Percentiles rank a stretch among this genome's conserved stretches.
Evolutionary conservation across 164 flowering plant genomes (phyloP).

Genomic region (Taxillus chinensis): DNA sequence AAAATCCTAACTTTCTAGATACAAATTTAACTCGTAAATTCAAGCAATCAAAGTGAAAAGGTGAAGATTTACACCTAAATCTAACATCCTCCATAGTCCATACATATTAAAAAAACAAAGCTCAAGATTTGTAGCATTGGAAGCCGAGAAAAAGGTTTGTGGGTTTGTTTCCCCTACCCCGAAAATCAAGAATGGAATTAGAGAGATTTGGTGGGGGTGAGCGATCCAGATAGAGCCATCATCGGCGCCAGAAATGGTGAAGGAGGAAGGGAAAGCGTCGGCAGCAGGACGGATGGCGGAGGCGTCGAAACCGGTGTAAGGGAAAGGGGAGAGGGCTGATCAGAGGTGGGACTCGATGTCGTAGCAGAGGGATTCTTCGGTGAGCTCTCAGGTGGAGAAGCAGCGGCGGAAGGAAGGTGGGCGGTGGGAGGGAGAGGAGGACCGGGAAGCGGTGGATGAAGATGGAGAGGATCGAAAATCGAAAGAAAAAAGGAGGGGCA

Average conservation of each 20-base stretch:
- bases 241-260: constrained; percentile 30
- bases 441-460: constrained; percentile 96
- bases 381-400: constrained; percentile 68
- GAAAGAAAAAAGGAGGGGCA: no score
- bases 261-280: constrained; percentile 41
- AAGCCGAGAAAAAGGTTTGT: no score
- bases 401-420: constrained; percentile 53
- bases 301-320: constrained; percentile 64
- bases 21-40: no score
- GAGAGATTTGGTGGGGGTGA: constrained; percentile 76
- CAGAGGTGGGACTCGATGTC: constrained; percentile 60
- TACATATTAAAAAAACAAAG: no score
- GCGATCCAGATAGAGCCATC: constrained; percentile 77
- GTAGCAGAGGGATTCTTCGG: constrained; percentile 70
- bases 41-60: no score
- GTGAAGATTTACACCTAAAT: no score
- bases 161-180: no score
- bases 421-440: constrained; percentile 56
- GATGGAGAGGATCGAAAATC: constrained; percentile 11
- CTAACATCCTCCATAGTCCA: no score
- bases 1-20: no score
- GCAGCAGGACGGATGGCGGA: constrained; percentile 59
- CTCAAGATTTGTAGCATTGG: no score
- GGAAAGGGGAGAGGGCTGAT: constrained; percentile 52
- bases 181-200: no score